Evolutionary conservation across 2,329 filamentous ascomycete genomes (phyloP).

Genomic region (Penicillium sp.): DNA sequence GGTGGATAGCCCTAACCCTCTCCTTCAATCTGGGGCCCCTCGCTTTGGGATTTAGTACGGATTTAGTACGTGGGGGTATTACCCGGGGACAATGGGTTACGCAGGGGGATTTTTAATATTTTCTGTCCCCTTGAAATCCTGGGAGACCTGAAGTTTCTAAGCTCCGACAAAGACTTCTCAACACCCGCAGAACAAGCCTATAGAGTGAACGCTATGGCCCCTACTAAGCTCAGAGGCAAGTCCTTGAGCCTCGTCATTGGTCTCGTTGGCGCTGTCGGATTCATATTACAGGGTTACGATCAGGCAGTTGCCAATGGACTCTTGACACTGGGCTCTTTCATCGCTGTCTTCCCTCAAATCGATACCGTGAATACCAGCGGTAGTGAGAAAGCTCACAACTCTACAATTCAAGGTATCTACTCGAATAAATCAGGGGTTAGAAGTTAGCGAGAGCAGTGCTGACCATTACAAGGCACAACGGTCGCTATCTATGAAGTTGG

Average conservation of each 20-base stretch:
- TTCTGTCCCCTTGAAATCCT: not conserved
- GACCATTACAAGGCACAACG: constrained; percentile 15
- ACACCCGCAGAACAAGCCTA: not conserved
- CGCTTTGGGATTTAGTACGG: not conserved
- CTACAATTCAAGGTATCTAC: constrained; percentile 18
- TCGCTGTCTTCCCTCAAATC: constrained; percentile 16
- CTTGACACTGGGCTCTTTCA: constrained; percentile 17
- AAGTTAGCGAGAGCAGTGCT: not conserved
- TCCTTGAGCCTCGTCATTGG: constrained; percentile 16
- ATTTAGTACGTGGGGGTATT: not conserved
- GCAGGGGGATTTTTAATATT: not conserved
- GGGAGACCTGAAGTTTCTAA: not conserved
- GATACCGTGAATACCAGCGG: constrained; percentile 17
- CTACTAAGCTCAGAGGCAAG: constrained; percentile 13
- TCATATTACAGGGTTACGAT: constrained; percentile 20
- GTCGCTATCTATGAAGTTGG: constrained; percentile 28
- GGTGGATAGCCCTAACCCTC: not conserved
- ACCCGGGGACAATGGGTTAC: not conserved
- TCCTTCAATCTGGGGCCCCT: constrained; percentile 1
- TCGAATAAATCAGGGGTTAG: not conserved
- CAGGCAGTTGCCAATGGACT: constrained; percentile 20
- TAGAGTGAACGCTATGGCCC: not conserved
- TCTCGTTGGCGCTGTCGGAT: constrained; percentile 17
- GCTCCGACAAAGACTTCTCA: not conserved
- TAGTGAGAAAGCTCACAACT: constrained; percentile 15